These are phyloP conservation scores for Fusarium sp. DNA, from an alignment of 2,329 filamentous ascomycete species.

Conservation along the genomic window DNA sequence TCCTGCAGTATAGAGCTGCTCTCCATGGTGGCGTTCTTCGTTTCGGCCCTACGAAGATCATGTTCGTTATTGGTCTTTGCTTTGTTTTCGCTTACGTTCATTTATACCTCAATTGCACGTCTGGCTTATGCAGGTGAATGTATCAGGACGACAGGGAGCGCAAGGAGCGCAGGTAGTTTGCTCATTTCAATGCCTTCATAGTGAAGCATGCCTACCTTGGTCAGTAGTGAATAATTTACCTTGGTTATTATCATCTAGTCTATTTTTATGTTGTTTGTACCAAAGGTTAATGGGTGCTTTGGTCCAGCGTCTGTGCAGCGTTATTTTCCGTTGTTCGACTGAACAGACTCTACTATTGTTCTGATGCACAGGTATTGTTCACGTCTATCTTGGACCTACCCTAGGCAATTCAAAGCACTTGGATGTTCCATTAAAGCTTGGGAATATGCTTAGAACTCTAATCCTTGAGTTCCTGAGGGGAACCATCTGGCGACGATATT, in stretches of 20 bases:
- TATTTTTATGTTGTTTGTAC: neutral
- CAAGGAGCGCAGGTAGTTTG: neutral
- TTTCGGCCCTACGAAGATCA: neutral
- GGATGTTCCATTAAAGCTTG: no score
- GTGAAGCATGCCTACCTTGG: neutral
- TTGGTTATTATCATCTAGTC: neutral
- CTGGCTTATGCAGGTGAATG: neutral
- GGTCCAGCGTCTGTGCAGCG: neutral
- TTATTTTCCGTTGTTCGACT: neutral
- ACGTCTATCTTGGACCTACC: neutral
- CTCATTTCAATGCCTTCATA: no score
- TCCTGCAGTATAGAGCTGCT: neutral
- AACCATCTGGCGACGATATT: neutral
- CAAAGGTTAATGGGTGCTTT: neutral
- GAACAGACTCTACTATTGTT: neutral
- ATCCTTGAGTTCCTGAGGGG: neutral
- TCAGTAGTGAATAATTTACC: no score
- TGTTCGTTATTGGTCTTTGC: neutral
- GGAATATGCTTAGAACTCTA: neutral
- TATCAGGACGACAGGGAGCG: neutral
- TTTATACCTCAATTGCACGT: neutral
- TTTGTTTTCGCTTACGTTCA: neutral
- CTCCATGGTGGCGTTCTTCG: neutral
- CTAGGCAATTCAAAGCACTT: neutral
- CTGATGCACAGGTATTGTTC: neutral